Evolutionary conservation across 192 early-diverging fungal species (phyloP), one percentile per base, ranked within the genome.

Genomic region (Spizellomyces punctatus): DNA sequence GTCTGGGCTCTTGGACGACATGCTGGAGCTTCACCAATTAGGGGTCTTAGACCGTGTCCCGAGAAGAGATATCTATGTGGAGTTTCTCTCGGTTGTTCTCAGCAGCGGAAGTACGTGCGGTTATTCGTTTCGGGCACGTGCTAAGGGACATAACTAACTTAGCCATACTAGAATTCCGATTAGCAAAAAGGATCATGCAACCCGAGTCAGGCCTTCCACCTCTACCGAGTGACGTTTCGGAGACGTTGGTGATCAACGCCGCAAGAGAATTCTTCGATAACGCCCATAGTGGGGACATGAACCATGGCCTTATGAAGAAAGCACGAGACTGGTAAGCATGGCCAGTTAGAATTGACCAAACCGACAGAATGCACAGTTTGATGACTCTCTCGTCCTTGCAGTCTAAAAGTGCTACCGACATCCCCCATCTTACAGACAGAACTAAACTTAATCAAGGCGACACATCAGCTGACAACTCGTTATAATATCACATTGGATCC

Each of bases 221-320:
- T 5, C 3, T 74, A 6, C 59, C 66, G 14, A 57, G 80, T 1
- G 79, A 81, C 6, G 67, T 74, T 2, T 82, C 82, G 9, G 88
- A 93, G 61, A 77, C 84, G 58, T 66, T 93, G 17, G 82, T 91
- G 7, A 82, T 93, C 59, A 86, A 91, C 64, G 83, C 88, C 36
- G 87, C 88, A 8, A 75, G 78, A 64, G 91, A 93, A 68, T 89
- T 90, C 67, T 91, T 81, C 75, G 91, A 91, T 63, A 93, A 93
- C 63, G 83, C 91, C 16, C 80, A 85, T n/a, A 81, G 78, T 16
- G 88, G 90, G 7, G 88, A 90, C 44, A 83, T 85, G 81, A 71
- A 83, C 47, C 64, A 83, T n/a, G 90, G 90, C 10, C 77, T 82
- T 46, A 82, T 92, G 85, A 91, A 90, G 61, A 69, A 88, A 72